Percentiles rank a stretch among this genome's conserved stretches.
Conservation (phyloP, 1,284 basidiomycete species). For the Malassezia globosa region DNA sequence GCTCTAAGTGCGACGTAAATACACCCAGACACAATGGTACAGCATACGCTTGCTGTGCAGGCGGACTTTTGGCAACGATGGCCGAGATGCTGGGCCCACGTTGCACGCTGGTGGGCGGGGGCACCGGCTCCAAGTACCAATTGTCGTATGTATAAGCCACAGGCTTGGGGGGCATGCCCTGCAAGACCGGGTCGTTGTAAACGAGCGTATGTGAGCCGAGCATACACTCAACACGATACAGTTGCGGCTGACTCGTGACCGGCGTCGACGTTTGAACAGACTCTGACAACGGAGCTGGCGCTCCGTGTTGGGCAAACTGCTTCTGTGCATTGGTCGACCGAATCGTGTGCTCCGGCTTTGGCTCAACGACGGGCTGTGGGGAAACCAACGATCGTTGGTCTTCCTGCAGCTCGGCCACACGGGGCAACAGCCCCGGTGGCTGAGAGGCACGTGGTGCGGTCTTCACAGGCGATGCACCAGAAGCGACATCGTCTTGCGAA, state of each 20-base stretch:
- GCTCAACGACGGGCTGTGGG: too few relatives aligned
- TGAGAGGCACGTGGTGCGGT: too few relatives aligned
- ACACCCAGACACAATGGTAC: slow-evolving; percentile 3
- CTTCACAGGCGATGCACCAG: too few relatives aligned
- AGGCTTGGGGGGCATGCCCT: neutral
- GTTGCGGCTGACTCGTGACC: too few relatives aligned
- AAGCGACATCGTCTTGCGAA: too few relatives aligned
- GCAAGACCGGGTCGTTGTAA: slow-evolving; percentile 4
- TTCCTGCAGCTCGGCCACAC: too few relatives aligned
- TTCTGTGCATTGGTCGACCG: neutral
- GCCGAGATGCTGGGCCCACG: neutral
- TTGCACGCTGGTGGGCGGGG: neutral
- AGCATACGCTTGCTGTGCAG: neutral
- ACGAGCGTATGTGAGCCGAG: slow-evolving; percentile 6
- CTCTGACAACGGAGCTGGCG: neutral
- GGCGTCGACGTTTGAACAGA: too few relatives aligned
- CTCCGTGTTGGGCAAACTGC: neutral
- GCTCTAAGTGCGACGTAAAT: slow-evolving; percentile 6
- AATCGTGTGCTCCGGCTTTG: neutral
- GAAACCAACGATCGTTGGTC: too few relatives aligned
- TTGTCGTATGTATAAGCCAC: slow-evolving; percentile 16
- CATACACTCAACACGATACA: slow-evolving; percentile 10
- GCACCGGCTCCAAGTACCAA: slow-evolving; percentile 8
- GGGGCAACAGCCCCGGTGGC: too few relatives aligned
- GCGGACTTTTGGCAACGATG: neutral